A percentile compares a stretch with the other conserved stretches of the same genome.
Evolutionary conservation across 116 monocot species (phyloP).

Genomic region (Trichopus zeylanicus): DNA sequence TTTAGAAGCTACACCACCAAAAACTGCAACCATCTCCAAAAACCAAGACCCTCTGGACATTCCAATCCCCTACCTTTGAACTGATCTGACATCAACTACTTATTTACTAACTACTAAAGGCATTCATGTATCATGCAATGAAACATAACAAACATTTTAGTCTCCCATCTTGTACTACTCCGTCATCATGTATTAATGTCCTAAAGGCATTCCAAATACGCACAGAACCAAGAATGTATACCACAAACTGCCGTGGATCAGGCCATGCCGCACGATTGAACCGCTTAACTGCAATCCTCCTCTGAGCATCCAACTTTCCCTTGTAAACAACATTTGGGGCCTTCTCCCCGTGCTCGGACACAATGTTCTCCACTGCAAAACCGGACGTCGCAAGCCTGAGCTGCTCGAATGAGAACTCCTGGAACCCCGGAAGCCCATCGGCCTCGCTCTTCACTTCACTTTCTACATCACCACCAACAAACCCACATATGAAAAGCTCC

Average conservation of each 20-base stretch:
- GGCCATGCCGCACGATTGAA: constrained; percentile 95
- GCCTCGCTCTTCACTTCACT: constrained; percentile 42
- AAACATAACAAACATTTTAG: too few species aligned
- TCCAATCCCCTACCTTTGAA: too few species aligned
- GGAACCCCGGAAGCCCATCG: constrained; percentile 52
- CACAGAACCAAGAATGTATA: constrained; percentile 19
- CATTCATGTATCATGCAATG: too few species aligned
- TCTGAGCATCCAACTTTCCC: constrained; percentile 85
- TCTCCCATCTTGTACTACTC: too few species aligned
- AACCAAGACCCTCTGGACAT: too few species aligned
- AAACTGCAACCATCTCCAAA: too few species aligned
- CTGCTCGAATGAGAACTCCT: constrained; percentile 88
- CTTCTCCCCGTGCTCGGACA: constrained; percentile 93
- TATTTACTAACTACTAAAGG: too few species aligned
- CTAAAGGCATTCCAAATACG: too few species aligned
- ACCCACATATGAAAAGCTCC: neutral
- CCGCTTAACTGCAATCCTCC: constrained; percentile 75
- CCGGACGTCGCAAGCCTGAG: constrained; percentile 81
- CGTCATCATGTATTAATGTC: too few species aligned
- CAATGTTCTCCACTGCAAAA: constrained; percentile 83
- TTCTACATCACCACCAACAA: constrained; percentile 28
- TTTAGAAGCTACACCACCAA: too few species aligned
- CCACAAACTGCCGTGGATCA: constrained; percentile 86
- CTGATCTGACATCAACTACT: too few species aligned
- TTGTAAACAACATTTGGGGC: constrained; percentile 93